phyloP scores from a whole-genome alignment of 768 basidiomycete genomes.

The Paxillus ammoniavirescens region DNA sequence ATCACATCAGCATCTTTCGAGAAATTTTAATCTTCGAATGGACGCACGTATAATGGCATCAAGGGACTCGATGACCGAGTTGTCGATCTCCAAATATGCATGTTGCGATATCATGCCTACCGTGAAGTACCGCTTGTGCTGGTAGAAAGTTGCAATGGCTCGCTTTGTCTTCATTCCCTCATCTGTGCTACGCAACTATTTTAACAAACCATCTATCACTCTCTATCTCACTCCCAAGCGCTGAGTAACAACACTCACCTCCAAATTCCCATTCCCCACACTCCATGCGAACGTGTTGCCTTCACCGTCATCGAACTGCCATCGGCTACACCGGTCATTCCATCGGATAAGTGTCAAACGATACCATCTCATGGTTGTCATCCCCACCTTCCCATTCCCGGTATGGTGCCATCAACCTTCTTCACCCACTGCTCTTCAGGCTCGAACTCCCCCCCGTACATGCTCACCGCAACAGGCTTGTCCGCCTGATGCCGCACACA shows the following conservation, averaged over 20 bases:
- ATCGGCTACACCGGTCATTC: slow-evolving; percentile 9
- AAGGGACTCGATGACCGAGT: slow-evolving; percentile 30
- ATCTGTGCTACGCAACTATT: slow-evolving; percentile 27
- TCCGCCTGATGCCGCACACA: slow-evolving; percentile 31
- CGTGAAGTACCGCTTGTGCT: slow-evolving; percentile 32
- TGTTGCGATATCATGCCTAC: slow-evolving; percentile 35
- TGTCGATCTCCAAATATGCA: slow-evolving; percentile 36
- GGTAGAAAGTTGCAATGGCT: slow-evolving; percentile 35
- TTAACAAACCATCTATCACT: background rate
- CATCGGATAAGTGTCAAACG: slow-evolving; percentile 6
- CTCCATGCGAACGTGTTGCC: slow-evolving; percentile 22
- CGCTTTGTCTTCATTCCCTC: slow-evolving; percentile 24
- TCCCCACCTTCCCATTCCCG: slow-evolving; percentile 13
- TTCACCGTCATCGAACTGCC: slow-evolving; percentile 25
- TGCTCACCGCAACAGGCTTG: slow-evolving; percentile 29
- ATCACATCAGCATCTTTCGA: background rate
- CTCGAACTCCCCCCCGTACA: slow-evolving; percentile 26
- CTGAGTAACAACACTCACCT: slow-evolving; percentile 5
- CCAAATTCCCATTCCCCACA: slow-evolving; percentile 4
- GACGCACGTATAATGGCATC: slow-evolving; percentile 36
- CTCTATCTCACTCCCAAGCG: background rate
- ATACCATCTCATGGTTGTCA: background rate
- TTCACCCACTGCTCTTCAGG: slow-evolving; percentile 33
- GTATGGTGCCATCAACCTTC: slow-evolving; percentile 12
- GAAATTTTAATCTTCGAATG: background rate